phyloP scores from a whole-genome alignment of 78 protist genomes.

The slime mould (Dictyostelium discoideum) region dicty_2.7 NC_007089.4:518001-518500 shows the following conservation, averaged over 20 bases:
- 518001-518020: slow-evolving; percentile 2
- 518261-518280: not conserved
- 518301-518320: not conserved
- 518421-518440: slow-evolving; percentile 55
- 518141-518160: slow-evolving; percentile 72
- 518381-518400: slow-evolving; percentile 63
- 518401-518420: slow-evolving; percentile 63
- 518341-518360: slow-evolving; percentile 75
- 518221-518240: not conserved
- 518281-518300: not conserved
- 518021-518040: not conserved
- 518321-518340: slow-evolving; percentile 66
- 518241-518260: not conserved
- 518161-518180: slow-evolving; percentile 78
- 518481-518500: not conserved
- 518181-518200: slow-evolving; percentile 45
- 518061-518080: slow-evolving; percentile 80
- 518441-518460: not conserved
- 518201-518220: not conserved
- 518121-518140: slow-evolving; percentile 80
- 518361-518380: slow-evolving; percentile 50
- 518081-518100: slow-evolving; percentile 80
- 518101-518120: slow-evolving; percentile 65
- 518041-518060: slow-evolving; percentile 51
- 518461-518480: not conserved